Evolutionary conservation across 495 filamentous ascomycete genomes (phyloP).

Genomic region (Penicillium canariense): DNA sequence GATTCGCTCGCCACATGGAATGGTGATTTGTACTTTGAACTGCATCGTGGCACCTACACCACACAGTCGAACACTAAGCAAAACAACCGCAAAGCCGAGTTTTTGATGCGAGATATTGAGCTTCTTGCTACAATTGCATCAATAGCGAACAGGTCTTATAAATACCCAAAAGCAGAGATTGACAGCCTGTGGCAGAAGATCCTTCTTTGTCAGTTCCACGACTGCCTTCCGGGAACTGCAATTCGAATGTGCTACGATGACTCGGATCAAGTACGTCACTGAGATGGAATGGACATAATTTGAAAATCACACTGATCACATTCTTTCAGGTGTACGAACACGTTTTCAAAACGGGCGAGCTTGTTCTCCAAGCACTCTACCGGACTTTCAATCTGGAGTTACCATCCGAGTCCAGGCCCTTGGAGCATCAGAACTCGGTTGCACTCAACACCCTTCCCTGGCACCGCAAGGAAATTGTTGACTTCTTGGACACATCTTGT

Average conservation of each 20-base stretch:
- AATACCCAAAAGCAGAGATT: conserved; percentile 89
- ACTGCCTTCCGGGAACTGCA: conserved; percentile 87
- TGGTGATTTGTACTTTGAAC: conserved; percentile 95
- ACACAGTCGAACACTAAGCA: conserved; percentile 96
- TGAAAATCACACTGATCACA: not conserved
- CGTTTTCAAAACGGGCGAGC: conserved; percentile 72
- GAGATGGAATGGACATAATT: not conserved
- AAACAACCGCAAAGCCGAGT: conserved; percentile 84
- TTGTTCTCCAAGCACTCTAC: conserved; percentile 25
- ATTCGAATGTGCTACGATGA: conserved; percentile 98
- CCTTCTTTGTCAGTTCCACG: conserved; percentile 95
- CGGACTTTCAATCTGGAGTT: not conserved
- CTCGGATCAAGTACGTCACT: conserved; percentile 51
- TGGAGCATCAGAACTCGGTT: conserved; percentile 22
- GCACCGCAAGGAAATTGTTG: conserved; percentile 70
- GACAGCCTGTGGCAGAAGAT: conserved; percentile 90
- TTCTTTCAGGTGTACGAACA: conserved; percentile 66
- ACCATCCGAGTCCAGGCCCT: not conserved
- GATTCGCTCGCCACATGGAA: conserved; percentile 88
- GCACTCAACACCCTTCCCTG: conserved; percentile 83
- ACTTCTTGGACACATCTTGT: conserved; percentile 42
- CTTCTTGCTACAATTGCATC: conserved; percentile 83
- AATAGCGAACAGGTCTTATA: conserved; percentile 57
- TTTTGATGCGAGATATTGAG: conserved; percentile 81
- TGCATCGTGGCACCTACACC: conserved; percentile 95